Evolutionary conservation across 2,329 filamentous ascomycete species (phyloP).

Genomic region (Hymenoscyphus salicellus): DNA sequence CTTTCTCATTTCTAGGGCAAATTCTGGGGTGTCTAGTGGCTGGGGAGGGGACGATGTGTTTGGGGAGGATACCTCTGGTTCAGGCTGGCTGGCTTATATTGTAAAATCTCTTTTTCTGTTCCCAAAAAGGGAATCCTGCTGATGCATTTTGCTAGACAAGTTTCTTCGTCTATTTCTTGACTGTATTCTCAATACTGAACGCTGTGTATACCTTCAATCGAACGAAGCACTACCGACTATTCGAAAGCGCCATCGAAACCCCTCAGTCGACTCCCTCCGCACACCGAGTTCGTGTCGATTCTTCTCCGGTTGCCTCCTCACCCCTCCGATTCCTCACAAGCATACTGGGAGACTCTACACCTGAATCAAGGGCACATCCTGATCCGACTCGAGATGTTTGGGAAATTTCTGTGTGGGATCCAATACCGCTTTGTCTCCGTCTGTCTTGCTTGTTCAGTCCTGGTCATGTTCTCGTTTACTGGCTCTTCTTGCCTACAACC

Average conservation of each 20-base stretch:
- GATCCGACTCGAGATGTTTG: slow-evolving; percentile 83
- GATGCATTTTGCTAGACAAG: slow-evolving; percentile 51
- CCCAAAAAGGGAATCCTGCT: slow-evolving; percentile 15
- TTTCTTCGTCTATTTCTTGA: slow-evolving; percentile 68
- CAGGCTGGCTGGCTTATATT: slow-evolving; percentile 62
- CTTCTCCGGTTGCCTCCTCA: slow-evolving; percentile 72
- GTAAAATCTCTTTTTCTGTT: slow-evolving; percentile 41
- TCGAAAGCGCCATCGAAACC: slow-evolving; percentile 79
- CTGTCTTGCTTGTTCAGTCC: slow-evolving; percentile 91
- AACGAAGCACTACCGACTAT: slow-evolving; percentile 84
- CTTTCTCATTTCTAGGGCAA: slow-evolving; percentile 80
- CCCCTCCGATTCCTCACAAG: slow-evolving; percentile 73
- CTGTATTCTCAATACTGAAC: slow-evolving; percentile 67
- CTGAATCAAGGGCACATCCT: slow-evolving; percentile 81
- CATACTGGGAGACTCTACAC: slow-evolving; percentile 64
- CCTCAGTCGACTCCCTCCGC: slow-evolving; percentile 78
- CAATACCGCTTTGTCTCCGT: slow-evolving; percentile 75
- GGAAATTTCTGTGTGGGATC: slow-evolving; percentile 93
- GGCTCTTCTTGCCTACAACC: slow-evolving; percentile 77
- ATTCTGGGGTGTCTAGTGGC: slow-evolving; percentile 50
- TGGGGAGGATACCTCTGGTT: slow-evolving; percentile 60
- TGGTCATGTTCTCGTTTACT: slow-evolving; percentile 86
- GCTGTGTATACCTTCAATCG: slow-evolving; percentile 77
- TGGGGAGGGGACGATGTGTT: slow-evolving; percentile 77
- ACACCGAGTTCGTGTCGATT: slow-evolving; percentile 82